Conservation (phyloP, 768 basidiomycete species). For the Mycena polygramma region DNA sequence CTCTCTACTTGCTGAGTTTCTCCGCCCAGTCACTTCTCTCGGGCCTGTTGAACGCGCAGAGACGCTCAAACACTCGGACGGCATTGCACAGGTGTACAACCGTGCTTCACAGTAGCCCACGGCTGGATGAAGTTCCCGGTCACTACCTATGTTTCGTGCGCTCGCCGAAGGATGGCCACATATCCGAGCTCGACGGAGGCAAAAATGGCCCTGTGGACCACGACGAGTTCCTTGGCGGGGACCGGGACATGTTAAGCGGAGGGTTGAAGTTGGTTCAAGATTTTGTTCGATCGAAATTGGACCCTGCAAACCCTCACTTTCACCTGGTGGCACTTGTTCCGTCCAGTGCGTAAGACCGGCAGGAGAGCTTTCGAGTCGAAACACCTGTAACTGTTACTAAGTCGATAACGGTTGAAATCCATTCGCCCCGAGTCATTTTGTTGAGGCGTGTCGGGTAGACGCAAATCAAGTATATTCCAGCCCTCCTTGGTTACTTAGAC, state of each 20-base stretch:
- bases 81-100: slow-evolving; percentile 35
- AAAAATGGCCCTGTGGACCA: slow-evolving; percentile 40
- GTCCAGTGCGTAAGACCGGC: background rate
- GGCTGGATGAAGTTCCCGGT: slow-evolving; percentile 27
- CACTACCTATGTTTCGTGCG: slow-evolving; percentile 37
- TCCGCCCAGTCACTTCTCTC: slow-evolving; percentile 22
- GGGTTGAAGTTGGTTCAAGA: slow-evolving; percentile 34
- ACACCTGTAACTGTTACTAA: too few relatives aligned
- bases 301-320: slow-evolving; percentile 32
- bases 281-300: slow-evolving; percentile 26
- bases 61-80: slow-evolving; percentile 30
- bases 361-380: too few relatives aligned
- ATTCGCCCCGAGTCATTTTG: too few relatives aligned
- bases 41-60: slow-evolving; percentile 32
- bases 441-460: too few relatives aligned
- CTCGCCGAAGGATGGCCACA: slow-evolving; percentile 35
- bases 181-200: slow-evolving; percentile 40
- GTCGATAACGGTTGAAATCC: too few relatives aligned
- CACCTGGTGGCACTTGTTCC: slow-evolving; percentile 38
- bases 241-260: slow-evolving; percentile 37
- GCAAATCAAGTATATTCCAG: too few relatives aligned
- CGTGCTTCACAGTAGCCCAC: slow-evolving; percentile 26
- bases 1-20: slow-evolving; percentile 30
- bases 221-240: slow-evolving; percentile 27
- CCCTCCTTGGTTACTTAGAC: too few relatives aligned